A percentile compares a stretch with the other conserved stretches of the same genome.
These are phyloP conservation scores for Desmodesmus armatus DNA, from an alignment of 139 green algal species.

Conservation along the genomic window DNA sequence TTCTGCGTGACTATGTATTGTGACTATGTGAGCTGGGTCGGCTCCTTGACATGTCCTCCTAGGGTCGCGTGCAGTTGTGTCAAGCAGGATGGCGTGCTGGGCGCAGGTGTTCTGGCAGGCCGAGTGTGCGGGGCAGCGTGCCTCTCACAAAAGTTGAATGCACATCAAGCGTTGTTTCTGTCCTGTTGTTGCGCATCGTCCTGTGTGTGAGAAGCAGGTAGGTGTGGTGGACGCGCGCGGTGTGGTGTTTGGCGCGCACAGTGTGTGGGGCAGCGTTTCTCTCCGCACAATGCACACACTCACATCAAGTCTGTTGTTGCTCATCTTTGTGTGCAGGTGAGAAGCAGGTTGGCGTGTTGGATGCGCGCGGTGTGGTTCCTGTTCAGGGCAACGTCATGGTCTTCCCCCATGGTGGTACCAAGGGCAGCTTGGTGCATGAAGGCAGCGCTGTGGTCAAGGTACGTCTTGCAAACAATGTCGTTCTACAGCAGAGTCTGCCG, in stretches of 20 bases:
- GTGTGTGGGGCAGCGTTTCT: neutral
- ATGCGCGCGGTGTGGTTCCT: constrained; percentile 59
- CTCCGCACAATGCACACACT: neutral
- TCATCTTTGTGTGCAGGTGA: neutral
- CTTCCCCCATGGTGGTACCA: constrained; percentile 69
- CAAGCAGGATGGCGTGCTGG: neutral
- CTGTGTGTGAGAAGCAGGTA: too few relatives aligned
- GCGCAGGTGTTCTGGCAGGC: neutral
- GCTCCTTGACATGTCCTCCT: too few relatives aligned
- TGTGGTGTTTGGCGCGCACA: neutral
- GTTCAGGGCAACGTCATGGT: constrained; percentile 59
- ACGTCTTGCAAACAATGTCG: too few relatives aligned
- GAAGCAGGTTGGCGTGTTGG: constrained; percentile 46
- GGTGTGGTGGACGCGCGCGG: too few relatives aligned
- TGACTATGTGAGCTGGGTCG: too few relatives aligned
- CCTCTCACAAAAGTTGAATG: too few relatives aligned
- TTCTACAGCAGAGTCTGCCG: too few relatives aligned
- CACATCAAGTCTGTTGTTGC: neutral
- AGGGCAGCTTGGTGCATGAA: constrained; percentile 55
- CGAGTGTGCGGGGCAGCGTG: too few relatives aligned
- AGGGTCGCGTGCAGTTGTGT: too few relatives aligned
- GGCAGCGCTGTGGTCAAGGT: constrained; percentile 42
- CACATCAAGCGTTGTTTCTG: too few relatives aligned
- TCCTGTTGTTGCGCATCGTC: too few relatives aligned
- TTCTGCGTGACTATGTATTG: too few relatives aligned